Base-by-base conservation (phyloP, 139 green algal species). In the Bryopsis sp. region DNA sequence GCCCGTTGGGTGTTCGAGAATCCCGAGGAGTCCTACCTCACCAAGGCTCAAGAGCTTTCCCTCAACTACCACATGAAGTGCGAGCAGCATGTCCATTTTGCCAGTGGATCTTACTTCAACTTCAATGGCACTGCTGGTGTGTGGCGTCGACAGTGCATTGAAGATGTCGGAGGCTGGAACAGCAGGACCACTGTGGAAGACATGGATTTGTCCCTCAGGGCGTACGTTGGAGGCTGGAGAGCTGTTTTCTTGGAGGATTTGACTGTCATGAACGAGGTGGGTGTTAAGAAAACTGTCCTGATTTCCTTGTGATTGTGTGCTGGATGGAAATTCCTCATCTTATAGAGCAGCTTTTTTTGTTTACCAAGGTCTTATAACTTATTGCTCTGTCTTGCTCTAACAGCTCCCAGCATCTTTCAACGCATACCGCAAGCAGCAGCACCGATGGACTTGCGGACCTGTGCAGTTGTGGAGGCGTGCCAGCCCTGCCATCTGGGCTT, bases 341-440 rank as follows among this genome's bases (percentile, higher is more conserved):
- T n/a, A n/a, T n/a, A n/a, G n/a, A n/a, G n/a, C n/a, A n/a, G n/a
- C n/a, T n/a, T n/a, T n/a, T n/a, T n/a, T n/a, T n/a, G n/a, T n/a
- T n/a, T n/a, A n/a, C n/a, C n/a, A n/a, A n/a, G n/a, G n/a, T n/a
- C n/a, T n/a, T n/a, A n/a, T n/a, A n/a, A n/a, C n/a, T n/a, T n/a
- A n/a, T n/a, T n/a, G n/a, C n/a, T n/a, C n/a, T n/a, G n/a, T n/a
- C n/a, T n/a, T n/a, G n/a, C n/a, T n/a, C n/a, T n/a, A n/a, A n/a
- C 43, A 95, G 84, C 86, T 98, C 48, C 93, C 93, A 15, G 85
- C 81, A 72, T 88, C 79, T 59, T 92, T 97, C 71, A 87, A 85
- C 31, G 88, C 92, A 2, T 98, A 95, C 82, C 85, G 89, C 75
- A 98, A 95, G 78, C 93, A 98, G 88, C 93, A 98, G 84, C 93